Conservation (phyloP, 1,284 basidiomycete species). For the Xanthoconium separans region DNA sequence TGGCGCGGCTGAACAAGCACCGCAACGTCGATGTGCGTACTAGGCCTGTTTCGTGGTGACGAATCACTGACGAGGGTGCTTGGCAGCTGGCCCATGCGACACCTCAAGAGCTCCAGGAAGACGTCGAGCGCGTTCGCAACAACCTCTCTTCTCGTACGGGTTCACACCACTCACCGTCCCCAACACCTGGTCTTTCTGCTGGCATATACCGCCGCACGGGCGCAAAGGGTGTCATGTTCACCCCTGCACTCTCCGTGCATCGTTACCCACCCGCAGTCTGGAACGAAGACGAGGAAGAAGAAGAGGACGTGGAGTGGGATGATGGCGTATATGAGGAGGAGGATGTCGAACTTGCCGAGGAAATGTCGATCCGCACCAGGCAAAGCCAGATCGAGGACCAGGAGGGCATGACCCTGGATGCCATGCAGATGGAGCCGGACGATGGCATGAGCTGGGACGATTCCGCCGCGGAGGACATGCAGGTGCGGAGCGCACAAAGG, state of each 20-base stretch:
- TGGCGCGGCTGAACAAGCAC: conserved; percentile 96
- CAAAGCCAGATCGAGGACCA: conserved; percentile 37
- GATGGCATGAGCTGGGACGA: conserved; percentile 80
- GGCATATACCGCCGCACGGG: conserved; percentile 24
- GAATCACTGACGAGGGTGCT: not conserved
- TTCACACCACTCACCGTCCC: conserved; percentile 47
- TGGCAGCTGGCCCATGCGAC: conserved; percentile 72
- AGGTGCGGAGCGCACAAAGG: conserved; percentile 33
- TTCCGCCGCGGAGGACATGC: conserved; percentile 50
- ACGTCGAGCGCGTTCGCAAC: conserved; percentile 50
- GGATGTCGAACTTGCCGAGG: conserved; percentile 59
- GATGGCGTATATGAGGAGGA: conserved; percentile 72
- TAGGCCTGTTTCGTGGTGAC: not conserved
- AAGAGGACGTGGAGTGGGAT: conserved; percentile 72
- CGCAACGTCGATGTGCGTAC: conserved; percentile 90
- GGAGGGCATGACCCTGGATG: conserved; percentile 22
- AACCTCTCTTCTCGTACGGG: conserved; percentile 50
- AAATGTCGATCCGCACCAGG: conserved; percentile 35
- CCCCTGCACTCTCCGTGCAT: conserved; percentile 55
- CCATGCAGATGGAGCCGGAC: conserved; percentile 56
- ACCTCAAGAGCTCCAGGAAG: conserved; percentile 61
- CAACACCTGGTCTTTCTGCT: conserved; percentile 36
- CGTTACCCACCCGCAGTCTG: conserved; percentile 79
- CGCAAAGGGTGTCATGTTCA: conserved; percentile 56
- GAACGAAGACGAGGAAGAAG: conserved; percentile 79